A percentile compares a stretch with the other conserved stretches of the same genome.
Conservation (phyloP, 805 yeast species). For the Candida verbasci region DNA sequence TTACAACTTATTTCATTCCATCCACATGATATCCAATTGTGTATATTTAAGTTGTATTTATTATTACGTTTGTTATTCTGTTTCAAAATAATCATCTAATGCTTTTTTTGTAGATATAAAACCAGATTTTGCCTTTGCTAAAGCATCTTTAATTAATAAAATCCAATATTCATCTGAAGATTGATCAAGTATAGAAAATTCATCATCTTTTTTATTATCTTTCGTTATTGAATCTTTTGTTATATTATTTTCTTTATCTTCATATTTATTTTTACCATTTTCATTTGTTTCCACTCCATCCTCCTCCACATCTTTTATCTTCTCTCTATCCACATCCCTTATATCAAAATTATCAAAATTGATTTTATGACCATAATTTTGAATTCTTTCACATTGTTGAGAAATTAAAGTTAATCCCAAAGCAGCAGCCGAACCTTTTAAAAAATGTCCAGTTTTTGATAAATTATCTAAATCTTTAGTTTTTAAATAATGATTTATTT, state of each 20-base stretch:
- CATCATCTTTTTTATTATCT: background rate
- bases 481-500: conserved; percentile 58
- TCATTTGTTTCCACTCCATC: background rate
- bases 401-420: conserved; percentile 81
- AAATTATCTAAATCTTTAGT: conserved; percentile 50
- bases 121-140: conserved; percentile 46
- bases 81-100: conserved; percentile 47
- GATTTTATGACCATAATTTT: conserved; percentile 69
- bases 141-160: conserved; percentile 48
- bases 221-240: background rate
- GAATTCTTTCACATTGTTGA: conserved; percentile 87
- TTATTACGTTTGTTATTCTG: background rate
- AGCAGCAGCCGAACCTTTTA: conserved; percentile 95
- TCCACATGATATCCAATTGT: too few species aligned
- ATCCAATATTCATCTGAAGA: conserved; percentile 36
- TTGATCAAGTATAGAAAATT: conserved; percentile 7
- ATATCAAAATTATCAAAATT: conserved; percentile 28
- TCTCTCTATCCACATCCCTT: conserved; percentile 9
- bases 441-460: conserved; percentile 81
- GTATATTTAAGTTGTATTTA: too few species aligned
- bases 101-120: conserved; percentile 48
- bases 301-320: conserved; percentile 1
- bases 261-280: background rate
- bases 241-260: background rate
- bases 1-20: too few species aligned